Base-by-base conservation (phyloP, 108 stramenopile species). In the Licmophora abbreviata region DNA sequence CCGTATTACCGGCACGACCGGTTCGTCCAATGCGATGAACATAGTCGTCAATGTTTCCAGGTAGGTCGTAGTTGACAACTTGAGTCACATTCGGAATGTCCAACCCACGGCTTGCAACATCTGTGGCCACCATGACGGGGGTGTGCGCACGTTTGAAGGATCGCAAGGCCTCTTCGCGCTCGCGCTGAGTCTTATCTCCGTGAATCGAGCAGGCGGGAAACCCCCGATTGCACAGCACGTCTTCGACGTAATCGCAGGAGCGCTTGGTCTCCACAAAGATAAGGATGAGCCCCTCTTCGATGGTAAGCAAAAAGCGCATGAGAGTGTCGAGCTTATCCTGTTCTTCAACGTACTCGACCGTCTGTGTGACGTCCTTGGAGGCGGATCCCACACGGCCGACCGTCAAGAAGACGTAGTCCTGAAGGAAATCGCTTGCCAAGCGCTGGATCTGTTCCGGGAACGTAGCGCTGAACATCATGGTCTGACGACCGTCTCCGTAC, bases 1-100 rank as follows among this genome's bases (percentile, higher is more conserved):
- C 99, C 42, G 88, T 93, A 34, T 96, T 94, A 25, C 96, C 97
- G 7, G 97, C 98, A 48, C 99, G 86, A n/a, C 96, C 99, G 9
- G 95, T 97, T 66, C 99, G 95, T 22, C 99, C 99, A 66, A 98
- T 96, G 35, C 99, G 76, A 74, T 99, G 99, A 21, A 98, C 93
- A 60, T 98, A 99, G 53, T 86, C 83, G 40, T 98, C 97, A 66
- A 97, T 96, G 27, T 85, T 89, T 27, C 64, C 59, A 25, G 99
- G 97, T 32, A 96, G 60, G 57, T 98, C 97, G 61, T 81, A 98
- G 66, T 99, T 98, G 67, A 98, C 58, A 6, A 98, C 96, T 50
- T 94, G 88, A 11, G 88, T 80, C 17, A 99, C 97, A 58, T 96
- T 94, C n/a, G 96, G 94, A 53, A 99, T 97, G 56, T 99, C 97